Evolutionary conservation across 2,329 filamentous ascomycete species (phyloP).

Genomic region (Paraphoma sp.): DNA sequence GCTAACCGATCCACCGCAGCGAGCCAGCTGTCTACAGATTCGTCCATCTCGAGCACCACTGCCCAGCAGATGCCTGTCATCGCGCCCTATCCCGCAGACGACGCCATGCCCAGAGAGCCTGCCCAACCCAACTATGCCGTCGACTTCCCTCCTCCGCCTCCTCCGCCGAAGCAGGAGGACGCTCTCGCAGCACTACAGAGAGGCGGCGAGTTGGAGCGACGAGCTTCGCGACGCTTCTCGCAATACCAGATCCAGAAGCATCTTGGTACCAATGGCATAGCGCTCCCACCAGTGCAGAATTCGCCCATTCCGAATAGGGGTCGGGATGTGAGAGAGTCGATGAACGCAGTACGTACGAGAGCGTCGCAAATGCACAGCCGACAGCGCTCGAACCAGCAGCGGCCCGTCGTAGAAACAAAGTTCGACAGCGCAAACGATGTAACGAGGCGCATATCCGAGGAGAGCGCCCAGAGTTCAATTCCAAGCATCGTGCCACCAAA

Average conservation of each 20-base stretch:
- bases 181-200: conserved; percentile 89
- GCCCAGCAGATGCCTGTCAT: conserved; percentile 79
- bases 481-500: conserved; percentile 44
- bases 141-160: conserved; percentile 75
- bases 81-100: conserved; percentile 73
- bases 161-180: conserved; percentile 83
- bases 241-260: conserved; percentile 97
- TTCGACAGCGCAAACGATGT: conserved; percentile 61
- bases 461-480: conserved; percentile 53
- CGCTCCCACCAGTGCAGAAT: conserved; percentile 78
- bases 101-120: conserved; percentile 53
- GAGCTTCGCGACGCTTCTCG: conserved; percentile 92
- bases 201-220: conserved; percentile 88
- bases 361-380: conserved; percentile 62
- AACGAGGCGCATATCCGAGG: conserved; percentile 67
- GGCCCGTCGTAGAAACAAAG: conserved; percentile 63
- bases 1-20: conserved; percentile 40
- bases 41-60: conserved; percentile 74
- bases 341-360: conserved; percentile 72
- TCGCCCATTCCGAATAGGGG: conserved; percentile 86
- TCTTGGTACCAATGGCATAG: conserved; percentile 83
- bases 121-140: conserved; percentile 54
- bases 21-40: conserved; percentile 51
- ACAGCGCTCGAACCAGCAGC: conserved; percentile 57
- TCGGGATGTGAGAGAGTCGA: conserved; percentile 81